These are phyloP conservation scores for Calonectria hongkongensis DNA, from an alignment of 2,329 filamentous ascomycete species.

Conservation along the genomic window DNA sequence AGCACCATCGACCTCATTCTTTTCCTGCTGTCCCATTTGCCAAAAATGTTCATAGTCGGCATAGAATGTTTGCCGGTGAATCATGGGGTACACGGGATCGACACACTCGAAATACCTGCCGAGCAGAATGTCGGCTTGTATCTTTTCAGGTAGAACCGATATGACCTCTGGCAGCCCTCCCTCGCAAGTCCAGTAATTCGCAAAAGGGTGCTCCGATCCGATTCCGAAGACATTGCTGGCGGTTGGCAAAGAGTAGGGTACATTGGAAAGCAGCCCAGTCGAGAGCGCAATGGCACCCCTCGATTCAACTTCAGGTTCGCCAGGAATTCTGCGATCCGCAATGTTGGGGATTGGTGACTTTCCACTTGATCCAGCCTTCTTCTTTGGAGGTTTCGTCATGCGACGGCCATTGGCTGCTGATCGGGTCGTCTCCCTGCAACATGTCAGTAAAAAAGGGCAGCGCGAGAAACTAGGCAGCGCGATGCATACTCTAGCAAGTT, in stretches of 20 bases:
- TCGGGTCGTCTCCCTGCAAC: constrained; percentile 73
- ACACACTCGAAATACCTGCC: constrained; percentile 81
- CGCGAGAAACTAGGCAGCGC: neutral
- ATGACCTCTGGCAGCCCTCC: constrained; percentile 86
- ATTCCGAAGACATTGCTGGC: constrained; percentile 89
- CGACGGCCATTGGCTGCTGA: constrained; percentile 71
- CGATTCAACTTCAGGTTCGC: constrained; percentile 65
- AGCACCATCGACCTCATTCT: constrained; percentile 77
- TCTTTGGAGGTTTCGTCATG: constrained; percentile 75
- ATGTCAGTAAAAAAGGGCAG: constrained; percentile 43
- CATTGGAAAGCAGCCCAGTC: constrained; percentile 80
- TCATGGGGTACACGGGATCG: constrained; percentile 88
- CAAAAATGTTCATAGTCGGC: constrained; percentile 88
- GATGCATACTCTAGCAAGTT: constrained; percentile 82
- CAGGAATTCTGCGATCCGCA: constrained; percentile 71
- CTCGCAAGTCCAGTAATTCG: constrained; percentile 89
- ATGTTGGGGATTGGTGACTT: constrained; percentile 71
- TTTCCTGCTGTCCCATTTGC: constrained; percentile 75
- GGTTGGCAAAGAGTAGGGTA: constrained; percentile 81
- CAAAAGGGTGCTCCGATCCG: constrained; percentile 85
- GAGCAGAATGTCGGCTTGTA: constrained; percentile 83
- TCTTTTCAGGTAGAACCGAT: constrained; percentile 83
- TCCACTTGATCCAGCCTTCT: constrained; percentile 64
- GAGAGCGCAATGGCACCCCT: constrained; percentile 73
- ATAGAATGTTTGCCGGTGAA: constrained; percentile 84